Evolutionary conservation across 768 basidiomycete genomes (phyloP), one percentile per base, ranked within the genome.

Genomic region (Gyrodon lividus): DNA sequence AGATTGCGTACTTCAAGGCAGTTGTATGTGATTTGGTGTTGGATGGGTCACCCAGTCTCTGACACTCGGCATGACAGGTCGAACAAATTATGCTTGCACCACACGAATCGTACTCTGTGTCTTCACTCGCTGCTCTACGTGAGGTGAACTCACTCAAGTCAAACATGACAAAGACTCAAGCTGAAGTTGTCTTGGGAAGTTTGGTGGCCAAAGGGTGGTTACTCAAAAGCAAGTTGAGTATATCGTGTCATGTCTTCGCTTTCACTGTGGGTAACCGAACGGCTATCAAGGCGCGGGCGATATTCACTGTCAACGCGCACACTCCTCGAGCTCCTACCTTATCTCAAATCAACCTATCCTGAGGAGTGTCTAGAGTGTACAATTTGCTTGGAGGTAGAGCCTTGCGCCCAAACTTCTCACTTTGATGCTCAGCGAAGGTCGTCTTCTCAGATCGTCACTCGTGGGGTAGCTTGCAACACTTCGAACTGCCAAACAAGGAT

Each of bases 81-180:
- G 89, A 93, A 61, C 86, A 88, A 69, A 93, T 96, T 59, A 87
- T 94, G 80, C 75, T 86, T 16, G 89, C 92, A 6, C 83, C 89
- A 6, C 76, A 77, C 37, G 82, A 86, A 61, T 72, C 86, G 0
- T 96, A 77, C 65, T 92, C 85, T 16, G 77, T 92, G 10, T 86
- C 88, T 0, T 90, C 89, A 5, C 70, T 89, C 22, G 84, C 82
- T 2, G 91, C 90, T 0, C 72, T 92, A 37, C 82, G 89, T 41
- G 86, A 90, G 67, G 79, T 84, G 13, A 76, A 73, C 52, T 63
- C 72, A 26, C 72, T 90, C 40, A 84, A 82, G 46, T 61, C 70
- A 4, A 85, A 74, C 55, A 83, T 92, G 76, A 84, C 82, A 43
- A 87, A 92, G 65, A 75, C 83, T 1, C 89, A 87, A 59, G 88